Evolutionary conservation across 495 filamentous ascomycete genomes (phyloP), one percentile per base, ranked within the genome.

Genomic region (Viridothelium virens): DNA sequence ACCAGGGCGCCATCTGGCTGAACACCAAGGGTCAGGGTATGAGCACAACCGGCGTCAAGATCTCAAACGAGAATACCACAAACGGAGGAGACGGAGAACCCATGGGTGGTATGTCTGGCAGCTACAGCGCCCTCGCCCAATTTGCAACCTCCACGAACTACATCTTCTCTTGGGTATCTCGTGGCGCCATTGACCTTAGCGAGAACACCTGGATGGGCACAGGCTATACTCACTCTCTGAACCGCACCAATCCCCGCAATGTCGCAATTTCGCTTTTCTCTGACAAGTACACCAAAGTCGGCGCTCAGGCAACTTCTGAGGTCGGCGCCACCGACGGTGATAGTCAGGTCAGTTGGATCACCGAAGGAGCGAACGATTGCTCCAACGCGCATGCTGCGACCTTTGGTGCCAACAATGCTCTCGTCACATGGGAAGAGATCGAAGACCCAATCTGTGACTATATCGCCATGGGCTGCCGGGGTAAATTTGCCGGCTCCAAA

Each of bases 1-100:
- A 83, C 72, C 82, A 84, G 65, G 83, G 82, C 50, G 77, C 76
- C 33, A 83, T 84, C 73, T 84, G 82, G 83, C 73, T 85, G n/a
- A 84, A 85, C 71, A 84, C 81, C 38, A 73, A 81, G 61, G 79
- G 75, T 1, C 79, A 80, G 66, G 77, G 77, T 9, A 85, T 85
- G 82, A 64, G 12, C 33, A 67, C 62, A 38, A 63, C 69, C 36
- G 82, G 81, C 12, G 75, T 82, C 67, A 84, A 85, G 71, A 80
- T 85, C 64, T 78, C 80, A 1, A 83, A 83, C 67, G 81, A 85
- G 70, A 82, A 83, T 64, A 80, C 77, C 6, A 83, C 80, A 46
- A 84, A 85, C 67, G 82, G 82, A 56, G 80, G 66, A 41, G 75
- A 74, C 16, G 78, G 78, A n/a, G 82, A 85, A 67, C 74, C 82